Evolutionary conservation across 208 protist species (phyloP).

Genomic region (Leishmania braziliensis): DNA sequence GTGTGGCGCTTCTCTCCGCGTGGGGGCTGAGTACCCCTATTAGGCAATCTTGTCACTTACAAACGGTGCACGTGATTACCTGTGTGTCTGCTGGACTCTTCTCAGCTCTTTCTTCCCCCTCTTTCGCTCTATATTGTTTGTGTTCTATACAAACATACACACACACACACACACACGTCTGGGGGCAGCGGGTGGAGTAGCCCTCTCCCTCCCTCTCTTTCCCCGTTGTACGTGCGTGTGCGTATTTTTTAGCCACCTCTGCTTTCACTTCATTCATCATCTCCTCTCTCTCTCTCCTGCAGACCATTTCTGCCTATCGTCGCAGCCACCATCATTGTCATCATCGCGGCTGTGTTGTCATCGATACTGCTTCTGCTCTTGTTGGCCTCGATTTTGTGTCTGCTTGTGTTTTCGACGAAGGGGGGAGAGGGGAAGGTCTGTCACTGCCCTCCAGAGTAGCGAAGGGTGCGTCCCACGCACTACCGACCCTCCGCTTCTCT

Average conservation of each 20-base stretch:
- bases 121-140: constrained; percentile 1
- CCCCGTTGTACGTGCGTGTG: neutral
- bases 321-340: neutral
- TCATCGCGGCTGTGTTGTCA: neutral
- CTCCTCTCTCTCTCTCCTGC: constrained; percentile 1
- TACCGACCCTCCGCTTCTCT: neutral
- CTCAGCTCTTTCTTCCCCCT: neutral
- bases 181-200: neutral
- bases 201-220: neutral
- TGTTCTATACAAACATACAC: neutral
- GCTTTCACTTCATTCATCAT: neutral
- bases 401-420: neutral
- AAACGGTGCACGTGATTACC: neutral
- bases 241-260: constrained; percentile 3
- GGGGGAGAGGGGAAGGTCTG: neutral
- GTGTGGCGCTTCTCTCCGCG: neutral
- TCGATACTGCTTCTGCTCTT: neutral
- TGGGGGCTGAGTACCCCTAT: too few relatives aligned
- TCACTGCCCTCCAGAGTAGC: neutral
- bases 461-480: neutral
- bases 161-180: neutral
- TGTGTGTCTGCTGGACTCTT: neutral
- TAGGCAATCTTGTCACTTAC: too few relatives aligned
- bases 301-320: neutral
- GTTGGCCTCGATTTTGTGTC: neutral